Base-by-base conservation (phyloP, 352 stramenopile genomes). In the Pythium utonaiense region DNA sequence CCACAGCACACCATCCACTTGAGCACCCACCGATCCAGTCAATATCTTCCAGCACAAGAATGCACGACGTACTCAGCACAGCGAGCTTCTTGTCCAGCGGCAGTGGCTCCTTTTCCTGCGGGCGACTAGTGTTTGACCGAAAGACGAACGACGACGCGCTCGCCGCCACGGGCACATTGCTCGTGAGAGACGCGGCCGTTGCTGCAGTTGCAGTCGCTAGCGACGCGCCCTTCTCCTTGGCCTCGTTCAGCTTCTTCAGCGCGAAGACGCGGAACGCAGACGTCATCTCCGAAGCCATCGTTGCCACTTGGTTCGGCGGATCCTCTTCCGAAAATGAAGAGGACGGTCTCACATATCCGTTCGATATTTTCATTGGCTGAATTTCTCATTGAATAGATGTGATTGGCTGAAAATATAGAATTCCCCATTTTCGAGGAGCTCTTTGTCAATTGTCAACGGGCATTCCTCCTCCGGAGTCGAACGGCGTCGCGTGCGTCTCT, bases 241-340 rank as follows among this genome's bases (percentile, higher is more conserved):
- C 82, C 59, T 89, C 80, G 36, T 76, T 74, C 19, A 91, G 70
- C 73, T 89, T 91, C 69, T 88, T 88, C 57, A 84, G 71, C 62
- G 82, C 82, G 64, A 89, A 89, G 24, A 86, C 77, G 27, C 80
- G 74, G 60, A 91, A 73, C 70, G 76, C 71, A 44, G 77, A 73
- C 53, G 82, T 85, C 75, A 85, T 79, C 45, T 85, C 73, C 8
- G 67, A 86, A 64, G 73, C 73, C 79, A 91, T 89, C 14, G 4
- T 66, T 24, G 1, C 25, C 53, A 30, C 12, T 21, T 44, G 9
- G 1, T 54, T 13, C 4, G n/a, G n/a, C n/a, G 6, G 40, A 47
- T n/a, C 42, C n/a, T 14, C 42, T 50, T 55, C 44, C 50, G 58
- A 5, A 47, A 47, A 47, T 47, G 40, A 5, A 8, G 3, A 33